Conservation (phyloP, 1,284 basidiomycete species). For the Austropuccinia psidii region DNA sequence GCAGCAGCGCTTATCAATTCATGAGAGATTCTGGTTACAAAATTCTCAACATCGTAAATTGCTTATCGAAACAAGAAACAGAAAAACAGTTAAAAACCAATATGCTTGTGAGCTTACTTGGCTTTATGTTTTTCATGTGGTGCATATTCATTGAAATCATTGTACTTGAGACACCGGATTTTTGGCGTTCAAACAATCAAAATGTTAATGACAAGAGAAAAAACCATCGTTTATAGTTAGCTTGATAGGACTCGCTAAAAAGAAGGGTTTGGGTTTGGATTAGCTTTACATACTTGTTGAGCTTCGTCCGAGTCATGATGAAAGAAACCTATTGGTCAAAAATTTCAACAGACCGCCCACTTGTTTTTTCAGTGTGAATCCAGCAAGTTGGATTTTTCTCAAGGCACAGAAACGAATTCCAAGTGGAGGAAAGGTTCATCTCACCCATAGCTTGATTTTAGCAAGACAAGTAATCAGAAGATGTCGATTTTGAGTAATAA, state of each 20-base stretch:
- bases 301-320: constrained; percentile 20
- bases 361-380: too few relatives aligned
- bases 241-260: too few relatives aligned
- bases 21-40: constrained; percentile 13
- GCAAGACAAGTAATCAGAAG: too few relatives aligned
- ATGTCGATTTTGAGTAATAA: too few relatives aligned
- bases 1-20: constrained; percentile 35
- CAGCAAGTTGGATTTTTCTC: too few relatives aligned
- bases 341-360: too few relatives aligned
- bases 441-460: too few relatives aligned
- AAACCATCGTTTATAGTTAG: neutral
- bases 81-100: neutral
- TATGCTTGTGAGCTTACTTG: constrained; percentile 6
- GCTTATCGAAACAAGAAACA: neutral
- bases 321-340: constrained; percentile 33
- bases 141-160: constrained; percentile 18
- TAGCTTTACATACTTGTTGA: neutral
- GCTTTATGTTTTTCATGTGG: constrained; percentile 10
- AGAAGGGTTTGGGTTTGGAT: neutral
- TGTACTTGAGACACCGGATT: neutral
- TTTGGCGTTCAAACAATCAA: neutral
- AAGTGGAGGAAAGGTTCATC: too few relatives aligned
- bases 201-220: neutral
- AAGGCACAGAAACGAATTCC: too few relatives aligned
- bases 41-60: neutral